phyloP scores from a whole-genome alignment of 2,329 filamentous ascomycete genomes.

The Amylocarpus encephaloides region DNA sequence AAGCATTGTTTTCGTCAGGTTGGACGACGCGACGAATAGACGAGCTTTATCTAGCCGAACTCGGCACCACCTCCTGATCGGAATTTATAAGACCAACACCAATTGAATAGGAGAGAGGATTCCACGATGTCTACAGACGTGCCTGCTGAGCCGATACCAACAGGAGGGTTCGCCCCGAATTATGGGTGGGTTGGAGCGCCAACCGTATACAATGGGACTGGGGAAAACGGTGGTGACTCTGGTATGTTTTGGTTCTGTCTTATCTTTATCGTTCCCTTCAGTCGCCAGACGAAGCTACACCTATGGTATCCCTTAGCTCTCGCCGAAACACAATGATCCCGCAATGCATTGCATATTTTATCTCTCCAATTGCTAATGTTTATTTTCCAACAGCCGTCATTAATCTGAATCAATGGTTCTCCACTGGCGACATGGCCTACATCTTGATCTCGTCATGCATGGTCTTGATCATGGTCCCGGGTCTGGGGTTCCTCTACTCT shows the following conservation, averaged over 20 bases:
- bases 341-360: too few species aligned
- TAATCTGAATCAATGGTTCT: conserved; percentile 95
- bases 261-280: not conserved
- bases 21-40: not conserved
- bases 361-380: not conserved
- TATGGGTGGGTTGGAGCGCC: conserved; percentile 55
- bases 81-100: conserved; percentile 1
- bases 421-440: conserved; percentile 86
- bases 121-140: conserved; percentile 15
- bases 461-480: conserved; percentile 94
- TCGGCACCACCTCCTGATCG: conserved; percentile 12
- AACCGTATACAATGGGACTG: conserved; percentile 55
- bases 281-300: not conserved
- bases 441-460: conserved; percentile 86
- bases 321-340: not conserved
- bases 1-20: not conserved
- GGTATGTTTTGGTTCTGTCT: conserved; percentile 23
- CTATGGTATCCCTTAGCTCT: not conserved
- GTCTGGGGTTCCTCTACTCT: conserved; percentile 95
- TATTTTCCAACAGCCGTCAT: conserved; percentile 52
- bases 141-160: too few species aligned
- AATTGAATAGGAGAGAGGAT: conserved; percentile 3
- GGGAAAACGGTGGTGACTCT: conserved; percentile 31
- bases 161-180: conserved; percentile 20
- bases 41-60: conserved; percentile 10